Conservation (phyloP, 257 asterid genomes). For the Capsicum chinense region DNA sequence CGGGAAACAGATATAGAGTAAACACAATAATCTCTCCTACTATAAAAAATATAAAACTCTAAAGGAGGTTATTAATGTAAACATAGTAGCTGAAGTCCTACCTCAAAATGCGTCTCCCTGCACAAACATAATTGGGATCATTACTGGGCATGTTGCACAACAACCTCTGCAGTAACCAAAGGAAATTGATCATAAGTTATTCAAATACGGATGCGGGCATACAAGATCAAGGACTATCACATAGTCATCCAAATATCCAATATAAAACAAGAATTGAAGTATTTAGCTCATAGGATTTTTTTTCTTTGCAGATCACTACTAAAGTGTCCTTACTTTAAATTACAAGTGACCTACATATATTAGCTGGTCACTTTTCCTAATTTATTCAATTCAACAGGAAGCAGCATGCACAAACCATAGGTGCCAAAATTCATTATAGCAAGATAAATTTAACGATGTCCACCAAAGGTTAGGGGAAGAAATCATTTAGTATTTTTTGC, state of each 20-base stretch:
- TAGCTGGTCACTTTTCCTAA: background rate
- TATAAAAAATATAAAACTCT: background rate
- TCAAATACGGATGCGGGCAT: background rate
- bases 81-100: constrained; percentile 41
- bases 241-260: constrained; percentile 9
- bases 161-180: constrained; percentile 72
- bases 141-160: constrained; percentile 93
- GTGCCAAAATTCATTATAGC: constrained; percentile 7
- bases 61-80: background rate
- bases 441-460: background rate
- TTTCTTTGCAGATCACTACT: background rate
- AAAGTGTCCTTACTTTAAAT: background rate
- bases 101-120: constrained; percentile 88
- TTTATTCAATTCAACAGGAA: background rate
- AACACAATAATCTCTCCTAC: constrained; percentile 21
- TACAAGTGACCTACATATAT: background rate
- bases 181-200: constrained; percentile 36
- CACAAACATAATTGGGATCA: constrained; percentile 89
- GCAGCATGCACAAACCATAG: background rate
- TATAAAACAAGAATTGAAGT: background rate
- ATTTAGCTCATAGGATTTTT: background rate
- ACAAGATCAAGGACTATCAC: background rate
- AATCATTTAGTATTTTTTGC: background rate
- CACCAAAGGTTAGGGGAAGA: background rate
- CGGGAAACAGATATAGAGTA: background rate